Percentiles rank a stretch among this genome's conserved stretches.
Evolutionary conservation across 768 basidiomycete genomes (phyloP).

Genomic region (Myochromella boudieri): DNA sequence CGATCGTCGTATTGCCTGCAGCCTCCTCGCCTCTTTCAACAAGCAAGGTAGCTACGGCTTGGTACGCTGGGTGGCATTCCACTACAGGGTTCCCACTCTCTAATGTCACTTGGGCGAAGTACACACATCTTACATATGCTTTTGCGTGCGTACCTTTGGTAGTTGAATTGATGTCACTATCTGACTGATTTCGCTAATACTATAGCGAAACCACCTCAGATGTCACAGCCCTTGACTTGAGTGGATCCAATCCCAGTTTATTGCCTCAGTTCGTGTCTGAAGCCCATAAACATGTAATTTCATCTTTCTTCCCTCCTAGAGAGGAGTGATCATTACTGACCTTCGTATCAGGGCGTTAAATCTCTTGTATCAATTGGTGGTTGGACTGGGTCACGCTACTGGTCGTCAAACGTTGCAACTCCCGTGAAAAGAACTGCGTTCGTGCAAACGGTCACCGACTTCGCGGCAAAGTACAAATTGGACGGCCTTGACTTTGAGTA

Average conservation of each 20-base stretch:
- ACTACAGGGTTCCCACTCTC: slow-evolving; percentile 45
- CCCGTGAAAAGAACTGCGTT: slow-evolving; percentile 61
- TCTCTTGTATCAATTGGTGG: slow-evolving; percentile 67
- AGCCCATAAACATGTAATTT: slow-evolving; percentile 41
- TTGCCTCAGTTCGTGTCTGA: slow-evolving; percentile 57
- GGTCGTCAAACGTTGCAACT: slow-evolving; percentile 62
- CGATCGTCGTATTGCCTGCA: slow-evolving; percentile 8
- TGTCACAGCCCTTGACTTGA: slow-evolving; percentile 32
- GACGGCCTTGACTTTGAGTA: slow-evolving; percentile 63
- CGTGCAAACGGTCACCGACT: slow-evolving; percentile 51
- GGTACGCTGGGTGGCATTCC: slow-evolving; percentile 72
- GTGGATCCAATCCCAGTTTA: slow-evolving; percentile 45
- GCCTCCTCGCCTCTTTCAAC: slow-evolving; percentile 12
- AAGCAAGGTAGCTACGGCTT: slow-evolving; percentile 45
- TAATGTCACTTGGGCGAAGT: slow-evolving; percentile 63
- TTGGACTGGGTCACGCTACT: slow-evolving; percentile 65
- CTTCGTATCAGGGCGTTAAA: slow-evolving; percentile 46
- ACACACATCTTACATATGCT: slow-evolving; percentile 67
- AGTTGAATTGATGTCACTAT: neutral
- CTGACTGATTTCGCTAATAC: neutral
- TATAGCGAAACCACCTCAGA: slow-evolving; percentile 38
- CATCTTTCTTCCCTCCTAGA: neutral
- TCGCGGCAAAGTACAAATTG: slow-evolving; percentile 52
- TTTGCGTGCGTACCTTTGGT: slow-evolving; percentile 56
- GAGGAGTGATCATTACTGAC: neutral